phyloP scores from a whole-genome alignment of 179 eudicot species.

The Actinidia polygama region DNA sequence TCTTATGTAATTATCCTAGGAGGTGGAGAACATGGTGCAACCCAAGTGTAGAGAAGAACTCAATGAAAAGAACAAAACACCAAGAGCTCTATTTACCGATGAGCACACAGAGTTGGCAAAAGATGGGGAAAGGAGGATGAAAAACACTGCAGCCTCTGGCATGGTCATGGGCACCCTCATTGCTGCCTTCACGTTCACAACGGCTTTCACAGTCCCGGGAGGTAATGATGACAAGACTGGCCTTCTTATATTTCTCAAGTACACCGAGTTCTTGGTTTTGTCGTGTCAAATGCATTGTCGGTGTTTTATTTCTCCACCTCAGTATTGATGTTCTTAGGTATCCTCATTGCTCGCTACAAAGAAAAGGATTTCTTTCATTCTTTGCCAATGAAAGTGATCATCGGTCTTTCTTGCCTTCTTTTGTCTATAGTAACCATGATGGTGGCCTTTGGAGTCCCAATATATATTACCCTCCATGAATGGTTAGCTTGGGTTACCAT shows the following conservation, averaged over 20 bases:
- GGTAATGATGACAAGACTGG: background rate
- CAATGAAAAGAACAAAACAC: background rate
- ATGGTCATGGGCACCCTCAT: background rate
- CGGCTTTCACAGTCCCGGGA: slow-evolving; percentile 5
- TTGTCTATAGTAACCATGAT: slow-evolving; percentile 11
- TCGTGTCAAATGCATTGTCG: background rate
- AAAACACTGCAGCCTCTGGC: background rate
- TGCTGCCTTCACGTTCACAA: background rate
- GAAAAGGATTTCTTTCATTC: background rate
- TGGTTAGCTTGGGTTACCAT: background rate
- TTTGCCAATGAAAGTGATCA: slow-evolving; percentile 7
- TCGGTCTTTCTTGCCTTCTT: background rate
- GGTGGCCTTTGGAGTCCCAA: background rate
- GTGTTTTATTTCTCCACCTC: background rate
- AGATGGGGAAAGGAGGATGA: slow-evolving; percentile 12
- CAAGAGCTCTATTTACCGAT: background rate
- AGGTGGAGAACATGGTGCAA: slow-evolving; percentile 5
- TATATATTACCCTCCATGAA: background rate
- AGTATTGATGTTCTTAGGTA: slow-evolving; percentile 5
- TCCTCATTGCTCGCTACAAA: background rate
- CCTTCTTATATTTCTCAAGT: background rate
- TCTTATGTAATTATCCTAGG: background rate
- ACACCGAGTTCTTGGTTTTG: background rate
- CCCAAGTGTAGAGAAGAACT: background rate
- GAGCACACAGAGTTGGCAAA: background rate